A percentile compares a stretch with the other conserved stretches of the same genome.
These are phyloP conservation scores for Gyrodon lividus DNA, from an alignment of 768 basidiomycete genomes.

Conservation along the genomic window DNA sequence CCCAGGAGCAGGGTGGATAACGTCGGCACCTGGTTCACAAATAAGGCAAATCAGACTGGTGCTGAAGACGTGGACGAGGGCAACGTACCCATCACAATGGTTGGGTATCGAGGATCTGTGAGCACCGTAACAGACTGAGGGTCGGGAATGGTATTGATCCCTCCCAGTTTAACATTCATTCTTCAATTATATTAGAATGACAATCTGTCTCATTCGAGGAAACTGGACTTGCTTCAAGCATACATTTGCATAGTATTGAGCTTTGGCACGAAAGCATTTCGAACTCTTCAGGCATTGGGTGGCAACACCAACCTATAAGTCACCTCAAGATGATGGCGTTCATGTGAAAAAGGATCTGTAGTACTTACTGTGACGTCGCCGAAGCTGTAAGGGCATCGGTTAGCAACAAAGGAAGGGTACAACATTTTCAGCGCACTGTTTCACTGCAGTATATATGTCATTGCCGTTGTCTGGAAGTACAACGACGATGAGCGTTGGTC, in stretches of 20 bases:
- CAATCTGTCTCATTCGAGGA: neutral
- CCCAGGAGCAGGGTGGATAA: conserved; percentile 81
- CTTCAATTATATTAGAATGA: conserved; percentile 34
- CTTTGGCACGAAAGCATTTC: conserved; percentile 66
- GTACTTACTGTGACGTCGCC: conserved; percentile 59
- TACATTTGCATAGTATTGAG: conserved; percentile 81
- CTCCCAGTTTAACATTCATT: conserved; percentile 82
- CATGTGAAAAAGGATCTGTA: neutral
- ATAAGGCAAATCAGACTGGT: conserved; percentile 1
- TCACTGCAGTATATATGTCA: conserved; percentile 74
- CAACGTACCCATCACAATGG: conserved; percentile 71
- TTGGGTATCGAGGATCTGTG: conserved; percentile 69
- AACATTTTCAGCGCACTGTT: conserved; percentile 54
- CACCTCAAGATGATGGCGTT: neutral
- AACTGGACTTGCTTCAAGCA: conserved; percentile 60
- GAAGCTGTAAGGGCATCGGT: conserved; percentile 46
- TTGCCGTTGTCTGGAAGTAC: conserved; percentile 73
- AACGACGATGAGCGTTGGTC: conserved; percentile 62
- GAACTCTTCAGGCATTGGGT: conserved; percentile 74
- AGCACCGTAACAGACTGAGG: conserved; percentile 61
- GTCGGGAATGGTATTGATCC: conserved; percentile 78
- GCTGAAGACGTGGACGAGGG: neutral
- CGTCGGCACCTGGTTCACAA: conserved; percentile 61
- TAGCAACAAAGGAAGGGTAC: neutral
- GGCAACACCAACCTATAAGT: conserved; percentile 60